phyloP scores from a whole-genome alignment of 1,284 basidiomycete genomes.

The Ganoderma sp. region DNA sequence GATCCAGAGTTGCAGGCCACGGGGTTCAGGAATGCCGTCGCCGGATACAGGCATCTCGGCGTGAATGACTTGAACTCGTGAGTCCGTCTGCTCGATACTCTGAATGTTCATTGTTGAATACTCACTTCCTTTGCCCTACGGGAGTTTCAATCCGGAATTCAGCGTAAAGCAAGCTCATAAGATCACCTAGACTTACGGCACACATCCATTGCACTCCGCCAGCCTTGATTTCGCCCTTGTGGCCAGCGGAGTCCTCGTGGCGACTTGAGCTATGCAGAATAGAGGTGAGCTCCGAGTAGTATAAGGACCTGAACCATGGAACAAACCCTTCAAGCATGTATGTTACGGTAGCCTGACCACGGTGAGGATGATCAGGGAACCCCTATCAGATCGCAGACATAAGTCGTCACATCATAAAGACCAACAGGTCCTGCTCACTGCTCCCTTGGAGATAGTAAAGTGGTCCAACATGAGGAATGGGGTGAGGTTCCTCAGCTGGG shows the following conservation, averaged over 20 bases:
- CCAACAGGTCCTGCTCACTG: conserved; percentile 45
- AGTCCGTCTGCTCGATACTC: neutral
- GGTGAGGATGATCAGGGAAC: conserved; percentile 88
- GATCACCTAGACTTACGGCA: conserved; percentile 57
- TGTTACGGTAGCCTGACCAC: conserved; percentile 88
- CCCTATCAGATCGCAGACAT: conserved; percentile 43
- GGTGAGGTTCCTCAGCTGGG: conserved; percentile 77
- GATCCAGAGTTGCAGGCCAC: conserved; percentile 92
- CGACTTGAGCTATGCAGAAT: conserved; percentile 55
- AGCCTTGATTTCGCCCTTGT: conserved; percentile 79
- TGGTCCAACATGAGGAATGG: conserved; percentile 93
- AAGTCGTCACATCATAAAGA: neutral
- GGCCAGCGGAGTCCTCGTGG: conserved; percentile 94
- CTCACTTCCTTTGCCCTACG: conserved; percentile 50
- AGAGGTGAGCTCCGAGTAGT: conserved; percentile 9
- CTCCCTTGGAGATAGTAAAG: conserved; percentile 68
- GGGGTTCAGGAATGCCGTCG: conserved; percentile 67
- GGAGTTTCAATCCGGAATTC: neutral
- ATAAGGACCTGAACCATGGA: neutral
- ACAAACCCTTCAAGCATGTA: conserved; percentile 85
- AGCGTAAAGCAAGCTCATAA: neutral
- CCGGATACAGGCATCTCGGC: conserved; percentile 90
- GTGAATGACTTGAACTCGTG: conserved; percentile 64
- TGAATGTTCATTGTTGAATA: neutral
- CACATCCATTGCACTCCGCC: conserved; percentile 98